These are phyloP conservation scores for Gloeophyllum trabeum DNA, from an alignment of 768 basidiomycete species.

Conservation along the genomic window DNA sequence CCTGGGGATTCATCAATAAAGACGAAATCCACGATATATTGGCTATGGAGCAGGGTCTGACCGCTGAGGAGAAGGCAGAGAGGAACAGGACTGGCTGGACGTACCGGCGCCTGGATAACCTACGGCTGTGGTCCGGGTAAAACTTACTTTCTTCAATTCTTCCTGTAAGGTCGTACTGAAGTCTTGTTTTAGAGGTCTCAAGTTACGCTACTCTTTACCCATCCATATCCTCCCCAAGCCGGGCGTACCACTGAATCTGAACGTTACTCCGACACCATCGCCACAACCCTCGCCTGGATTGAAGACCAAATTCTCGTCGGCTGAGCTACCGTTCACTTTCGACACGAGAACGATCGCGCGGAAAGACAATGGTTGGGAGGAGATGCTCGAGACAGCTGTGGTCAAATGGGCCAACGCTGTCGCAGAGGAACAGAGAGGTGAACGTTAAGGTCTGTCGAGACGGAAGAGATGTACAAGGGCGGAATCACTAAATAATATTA, in stretches of 20 bases:
- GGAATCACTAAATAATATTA: too few species aligned
- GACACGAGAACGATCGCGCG: slow-evolving; percentile 66
- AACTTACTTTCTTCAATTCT: too few species aligned
- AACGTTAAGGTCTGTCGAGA: slow-evolving; percentile 3
- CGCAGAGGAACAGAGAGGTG: slow-evolving; percentile 45
- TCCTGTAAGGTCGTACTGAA: too few species aligned
- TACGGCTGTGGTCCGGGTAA: slow-evolving; percentile 78
- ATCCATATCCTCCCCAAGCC: slow-evolving; percentile 26
- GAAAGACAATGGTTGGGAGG: slow-evolving; percentile 71
- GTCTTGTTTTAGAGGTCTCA: slow-evolving; percentile 49
- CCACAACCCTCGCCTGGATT: slow-evolving; percentile 20
- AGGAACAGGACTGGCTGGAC: slow-evolving; percentile 60
- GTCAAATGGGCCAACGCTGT: slow-evolving; percentile 58
- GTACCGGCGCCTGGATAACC: slow-evolving; percentile 77
- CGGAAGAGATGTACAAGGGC: too few species aligned
- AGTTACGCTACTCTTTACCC: slow-evolving; percentile 70
- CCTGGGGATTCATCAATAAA: slow-evolving; percentile 80
- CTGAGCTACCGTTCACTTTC: slow-evolving; percentile 46
- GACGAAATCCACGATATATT: slow-evolving; percentile 75
- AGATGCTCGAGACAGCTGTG: slow-evolving; percentile 58
- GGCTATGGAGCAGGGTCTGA: slow-evolving; percentile 43
- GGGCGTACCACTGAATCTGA: slow-evolving; percentile 10
- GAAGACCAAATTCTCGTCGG: slow-evolving; percentile 24
- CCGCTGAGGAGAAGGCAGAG: slow-evolving; percentile 24
- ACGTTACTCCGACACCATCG: slow-evolving; percentile 12